Evolutionary conservation across 192 early-diverging fungal species (phyloP).

Genomic region (Linnemannia hyalina): DNA sequence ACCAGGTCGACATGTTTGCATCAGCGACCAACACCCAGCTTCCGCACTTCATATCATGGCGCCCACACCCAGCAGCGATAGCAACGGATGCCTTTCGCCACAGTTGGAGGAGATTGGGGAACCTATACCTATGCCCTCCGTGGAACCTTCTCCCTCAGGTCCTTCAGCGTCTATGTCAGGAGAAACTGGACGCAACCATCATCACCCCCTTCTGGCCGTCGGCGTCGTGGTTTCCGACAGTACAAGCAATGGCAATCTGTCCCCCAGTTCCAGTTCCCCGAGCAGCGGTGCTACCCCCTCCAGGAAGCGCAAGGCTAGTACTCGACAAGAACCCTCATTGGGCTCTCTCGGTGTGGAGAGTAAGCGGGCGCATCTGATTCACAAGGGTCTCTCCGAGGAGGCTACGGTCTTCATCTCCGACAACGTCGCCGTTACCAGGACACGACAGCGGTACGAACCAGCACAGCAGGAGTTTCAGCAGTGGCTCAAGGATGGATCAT

Average conservation of each 20-base stretch:
- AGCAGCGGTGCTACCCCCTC: background rate
- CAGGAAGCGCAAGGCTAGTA: background rate
- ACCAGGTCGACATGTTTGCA: slow-evolving; percentile 40
- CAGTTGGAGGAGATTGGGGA: background rate
- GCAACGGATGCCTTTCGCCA: slow-evolving; percentile 13
- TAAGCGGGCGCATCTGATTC: background rate
- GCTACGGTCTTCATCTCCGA: slow-evolving; percentile 6
- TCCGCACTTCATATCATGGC: slow-evolving; percentile 33
- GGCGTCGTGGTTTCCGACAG: slow-evolving; percentile 30
- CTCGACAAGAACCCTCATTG: slow-evolving; percentile 15
- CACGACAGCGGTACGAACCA: slow-evolving; percentile 4
- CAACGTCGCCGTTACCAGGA: slow-evolving; percentile 2
- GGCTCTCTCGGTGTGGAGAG: slow-evolving; percentile 10
- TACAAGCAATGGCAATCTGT: background rate
- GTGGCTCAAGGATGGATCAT: slow-evolving; percentile 11
- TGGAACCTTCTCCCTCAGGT: slow-evolving; percentile 25
- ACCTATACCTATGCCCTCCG: slow-evolving; percentile 32
- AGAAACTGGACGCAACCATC: slow-evolving; percentile 5
- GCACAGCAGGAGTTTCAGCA: slow-evolving; percentile 12
- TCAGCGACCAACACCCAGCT: background rate
- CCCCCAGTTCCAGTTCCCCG: background rate
- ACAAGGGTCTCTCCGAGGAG: slow-evolving; percentile 2
- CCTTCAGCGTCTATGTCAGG: background rate
- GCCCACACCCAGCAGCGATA: slow-evolving; percentile 6
- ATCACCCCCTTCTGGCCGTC: slow-evolving; percentile 24